Evolutionary conservation across 1,284 basidiomycete genomes (phyloP).

Genomic region (Naganishia albida): DNA sequence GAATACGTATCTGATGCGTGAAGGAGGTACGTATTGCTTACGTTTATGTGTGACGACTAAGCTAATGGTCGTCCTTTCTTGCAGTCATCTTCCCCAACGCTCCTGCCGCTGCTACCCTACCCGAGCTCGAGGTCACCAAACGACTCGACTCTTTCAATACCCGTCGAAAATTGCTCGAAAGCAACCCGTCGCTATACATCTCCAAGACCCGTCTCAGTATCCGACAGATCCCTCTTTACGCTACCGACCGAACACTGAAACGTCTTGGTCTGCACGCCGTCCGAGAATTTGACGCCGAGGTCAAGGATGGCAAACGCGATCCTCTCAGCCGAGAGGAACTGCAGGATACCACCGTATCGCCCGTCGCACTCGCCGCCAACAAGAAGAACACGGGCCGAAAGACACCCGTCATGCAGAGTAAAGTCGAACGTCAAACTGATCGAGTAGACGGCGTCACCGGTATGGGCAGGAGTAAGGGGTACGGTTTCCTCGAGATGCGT

Average conservation of each 20-base stretch:
- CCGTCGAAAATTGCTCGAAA: conserved; percentile 73
- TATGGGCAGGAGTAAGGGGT: conserved; percentile 84
- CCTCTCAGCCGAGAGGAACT: conserved; percentile 74
- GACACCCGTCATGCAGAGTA: conserved; percentile 73
- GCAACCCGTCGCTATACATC: conserved; percentile 91
- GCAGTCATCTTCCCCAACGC: conserved; percentile 83
- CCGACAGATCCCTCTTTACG: conserved; percentile 87
- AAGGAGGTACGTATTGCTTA: conserved; percentile 70
- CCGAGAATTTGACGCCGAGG: conserved; percentile 77
- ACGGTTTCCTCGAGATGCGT: conserved; percentile 92
- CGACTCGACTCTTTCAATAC: conserved; percentile 80
- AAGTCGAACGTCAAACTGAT: conserved; percentile 78
- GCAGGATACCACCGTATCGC: conserved; percentile 53
- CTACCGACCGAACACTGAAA: conserved; percentile 84
- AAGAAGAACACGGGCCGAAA: conserved; percentile 46
- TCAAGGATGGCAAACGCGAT: conserved; percentile 64
- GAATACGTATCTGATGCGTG: conserved; percentile 91
- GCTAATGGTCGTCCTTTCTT: not conserved
- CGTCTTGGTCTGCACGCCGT: conserved; percentile 80
- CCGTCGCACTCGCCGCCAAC: conserved; percentile 52
- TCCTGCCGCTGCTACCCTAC: conserved; percentile 69
- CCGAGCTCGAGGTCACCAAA: conserved; percentile 74
- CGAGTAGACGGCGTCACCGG: conserved; percentile 84
- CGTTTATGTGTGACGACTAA: not conserved
- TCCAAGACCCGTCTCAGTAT: conserved; percentile 91